Evolutionary conservation across 495 filamentous ascomycete genomes (phyloP), one percentile per base, ranked within the genome.

Genomic region (Neurospora sp.): DNA sequence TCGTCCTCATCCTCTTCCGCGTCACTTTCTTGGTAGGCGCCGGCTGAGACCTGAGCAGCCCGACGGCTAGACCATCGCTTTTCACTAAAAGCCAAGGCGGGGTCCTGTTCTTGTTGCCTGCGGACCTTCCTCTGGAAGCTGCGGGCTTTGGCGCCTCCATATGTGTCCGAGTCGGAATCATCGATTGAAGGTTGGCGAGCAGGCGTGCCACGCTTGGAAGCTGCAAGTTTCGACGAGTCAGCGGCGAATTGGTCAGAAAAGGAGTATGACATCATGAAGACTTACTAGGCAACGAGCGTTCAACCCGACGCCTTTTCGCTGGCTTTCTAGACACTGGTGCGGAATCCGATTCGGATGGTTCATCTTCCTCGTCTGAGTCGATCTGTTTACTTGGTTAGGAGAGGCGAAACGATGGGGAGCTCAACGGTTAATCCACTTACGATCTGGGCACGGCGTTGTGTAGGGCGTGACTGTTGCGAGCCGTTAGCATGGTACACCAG

Each of bases 11-110:
- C 53, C 42, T 90, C 76, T 37, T 79, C 89, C 27, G 89, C 89
- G 73, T 94, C 92, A 71, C 90, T 92, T 76, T 96, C 93, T 78
- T 96, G 92, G 77, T 96, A 89, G n/a, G 87, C 94, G 78, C 96
- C 96, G 69, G 90, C 95, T 39, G 92, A 91, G 14, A 98, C 88
- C 78, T 92, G 93, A 5, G 91, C 91, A 71, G 94, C 93, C 72
- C 92, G 91, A 70, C 96, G 87, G 44, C 92, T 97, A 5, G 94
- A 97, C 88, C 97, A 98, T 74, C 96, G 90, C 80, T 86, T 86
- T 72, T 97, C 91, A 74, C 94, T 92, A 71, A 89, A 87, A 31
- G 89, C 85, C 16, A 88, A 81, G 10, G 90, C 86, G 10, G 86
- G 84, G 71, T 86, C 87, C 38, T 83, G 80, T 72, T 90, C 89